These are phyloP conservation scores for Phytophthora capsici DNA, from an alignment of 352 stramenopile genomes.

Conservation along the genomic window DNA sequence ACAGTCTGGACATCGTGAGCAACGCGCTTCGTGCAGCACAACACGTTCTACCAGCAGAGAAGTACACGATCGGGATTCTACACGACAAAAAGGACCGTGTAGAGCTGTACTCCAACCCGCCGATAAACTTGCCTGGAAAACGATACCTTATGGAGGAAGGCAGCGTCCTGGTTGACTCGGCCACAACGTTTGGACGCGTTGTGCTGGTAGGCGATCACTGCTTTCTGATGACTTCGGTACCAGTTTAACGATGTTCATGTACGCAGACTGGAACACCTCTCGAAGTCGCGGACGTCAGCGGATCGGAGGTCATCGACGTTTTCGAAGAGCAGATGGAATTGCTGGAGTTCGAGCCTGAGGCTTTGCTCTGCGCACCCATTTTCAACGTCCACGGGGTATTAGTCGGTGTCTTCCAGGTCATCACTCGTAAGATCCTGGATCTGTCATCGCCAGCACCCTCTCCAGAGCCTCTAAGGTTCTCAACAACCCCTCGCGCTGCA, in stretches of 20 bases:
- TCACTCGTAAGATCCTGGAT: conserved; percentile 46
- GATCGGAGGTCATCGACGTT: conserved; percentile 61
- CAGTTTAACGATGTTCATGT: no score
- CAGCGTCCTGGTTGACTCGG: conserved; percentile 55
- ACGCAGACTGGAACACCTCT: conserved; percentile 61
- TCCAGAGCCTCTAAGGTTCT: conserved; percentile 18
- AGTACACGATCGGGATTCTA: conserved; percentile 64
- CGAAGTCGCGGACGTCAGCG: conserved; percentile 55
- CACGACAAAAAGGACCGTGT: conserved; percentile 72
- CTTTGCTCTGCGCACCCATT: conserved; percentile 60
- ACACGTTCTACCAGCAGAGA: conserved; percentile 56
- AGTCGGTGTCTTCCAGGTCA: conserved; percentile 68
- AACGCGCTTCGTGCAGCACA: conserved; percentile 61
- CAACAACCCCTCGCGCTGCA: conserved; percentile 10
- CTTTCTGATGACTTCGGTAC: background rate
- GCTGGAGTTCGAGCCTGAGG: conserved; percentile 68
- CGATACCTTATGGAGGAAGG: conserved; percentile 63
- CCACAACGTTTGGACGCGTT: conserved; percentile 75
- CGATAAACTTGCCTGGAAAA: conserved; percentile 48
- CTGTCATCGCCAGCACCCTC: conserved; percentile 5
- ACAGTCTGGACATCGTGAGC: conserved; percentile 58
- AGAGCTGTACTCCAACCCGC: conserved; percentile 69
- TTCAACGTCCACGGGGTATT: conserved; percentile 70
- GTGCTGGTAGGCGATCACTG: conserved; percentile 46
- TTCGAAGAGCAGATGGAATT: conserved; percentile 76